Evolutionary conservation across 2,329 filamentous ascomycete genomes (phyloP).

Genomic region (Cladophialophora bantiana): DNA sequence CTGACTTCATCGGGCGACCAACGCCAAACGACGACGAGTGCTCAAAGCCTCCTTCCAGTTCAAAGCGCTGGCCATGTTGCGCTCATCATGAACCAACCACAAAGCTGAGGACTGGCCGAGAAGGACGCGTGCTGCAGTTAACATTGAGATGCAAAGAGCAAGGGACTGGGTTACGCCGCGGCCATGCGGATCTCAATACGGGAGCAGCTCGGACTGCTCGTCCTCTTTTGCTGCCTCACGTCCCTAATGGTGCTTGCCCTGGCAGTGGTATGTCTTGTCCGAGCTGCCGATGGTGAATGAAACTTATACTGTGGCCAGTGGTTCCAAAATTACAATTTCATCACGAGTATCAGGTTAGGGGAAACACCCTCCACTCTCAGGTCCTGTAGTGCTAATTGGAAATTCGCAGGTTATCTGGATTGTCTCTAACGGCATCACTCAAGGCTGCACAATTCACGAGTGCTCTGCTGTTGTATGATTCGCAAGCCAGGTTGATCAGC

Average conservation of each 20-base stretch:
- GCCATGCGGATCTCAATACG: slow-evolving; percentile 84
- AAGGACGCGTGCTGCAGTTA: slow-evolving; percentile 7
- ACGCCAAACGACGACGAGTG: background rate
- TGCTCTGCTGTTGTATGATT: slow-evolving; percentile 79
- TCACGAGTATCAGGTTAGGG: slow-evolving; percentile 55
- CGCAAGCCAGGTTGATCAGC: slow-evolving; percentile 73
- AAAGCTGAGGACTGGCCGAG: slow-evolving; percentile 21
- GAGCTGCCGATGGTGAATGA: slow-evolving; percentile 52
- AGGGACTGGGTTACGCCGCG: slow-evolving; percentile 18
- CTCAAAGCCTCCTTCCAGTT: background rate
- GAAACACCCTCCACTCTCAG: background rate
- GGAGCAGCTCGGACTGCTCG: slow-evolving; percentile 82
- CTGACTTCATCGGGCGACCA: background rate
- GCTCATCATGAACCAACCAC: slow-evolving; percentile 17
- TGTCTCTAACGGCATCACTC: slow-evolving; percentile 81
- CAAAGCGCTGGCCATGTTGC: background rate
- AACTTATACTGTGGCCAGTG: slow-evolving; percentile 56
- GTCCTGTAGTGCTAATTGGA: background rate
- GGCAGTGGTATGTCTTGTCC: slow-evolving; percentile 65
- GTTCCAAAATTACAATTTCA: slow-evolving; percentile 68
- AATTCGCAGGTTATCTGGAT: slow-evolving; percentile 59
- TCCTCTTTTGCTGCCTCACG: slow-evolving; percentile 75
- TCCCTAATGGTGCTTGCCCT: slow-evolving; percentile 80
- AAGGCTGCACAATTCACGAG: slow-evolving; percentile 83
- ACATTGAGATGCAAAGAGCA: slow-evolving; percentile 32